Evolutionary conservation across 805 yeast species (phyloP), one percentile per base, ranked within the genome.

Genomic region (Geotrichum ghanense): DNA sequence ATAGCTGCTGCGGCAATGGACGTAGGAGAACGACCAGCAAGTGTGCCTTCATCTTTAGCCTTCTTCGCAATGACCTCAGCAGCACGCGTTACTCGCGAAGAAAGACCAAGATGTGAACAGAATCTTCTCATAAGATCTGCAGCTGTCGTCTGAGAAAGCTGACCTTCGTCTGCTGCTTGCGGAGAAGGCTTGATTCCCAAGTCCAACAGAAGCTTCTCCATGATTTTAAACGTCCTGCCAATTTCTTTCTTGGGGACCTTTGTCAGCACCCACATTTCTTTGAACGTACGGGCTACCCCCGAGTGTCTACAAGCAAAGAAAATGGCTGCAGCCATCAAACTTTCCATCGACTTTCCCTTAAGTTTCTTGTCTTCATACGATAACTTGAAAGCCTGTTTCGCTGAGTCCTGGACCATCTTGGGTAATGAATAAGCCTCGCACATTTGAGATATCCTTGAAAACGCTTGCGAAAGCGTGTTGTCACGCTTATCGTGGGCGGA

Each of bases 1-100:
- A 92, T 90, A 3, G 92, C 95, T 1, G 97, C 94, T 5, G 97
- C 97, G 0, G 97, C 97, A 59, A 92, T 87, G 31, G 98, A 90
- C 46, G 89, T 89, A 23, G 98, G 98, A 2, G 96, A 85, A 55
- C 96, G 76, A 57, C 98, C 97, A 16, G 95, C 97, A 58, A 92
- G 72, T 34, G 90, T 94, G 47, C 97, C 96, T 51, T 83, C 81
- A 51, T 85, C 95, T 60, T 86, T 84, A 58, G 95, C 87, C 53
- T 82, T 75, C 60, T 87, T 79, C 2, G 97, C 96, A 55, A 92
- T 87, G 57, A 82, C 76, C 64, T 90, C 97, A 2, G 97, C 95
- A 7, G 95, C 90, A 51, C 87, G 85, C 19, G 96, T 81, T 41
- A 89, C 81, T 64, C 79, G 87, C 51, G 87, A 79, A 19, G 79